These are phyloP conservation scores for Daedaleopsis nitida DNA, from an alignment of 768 basidiomycete species.

Conservation along the genomic window DNA sequence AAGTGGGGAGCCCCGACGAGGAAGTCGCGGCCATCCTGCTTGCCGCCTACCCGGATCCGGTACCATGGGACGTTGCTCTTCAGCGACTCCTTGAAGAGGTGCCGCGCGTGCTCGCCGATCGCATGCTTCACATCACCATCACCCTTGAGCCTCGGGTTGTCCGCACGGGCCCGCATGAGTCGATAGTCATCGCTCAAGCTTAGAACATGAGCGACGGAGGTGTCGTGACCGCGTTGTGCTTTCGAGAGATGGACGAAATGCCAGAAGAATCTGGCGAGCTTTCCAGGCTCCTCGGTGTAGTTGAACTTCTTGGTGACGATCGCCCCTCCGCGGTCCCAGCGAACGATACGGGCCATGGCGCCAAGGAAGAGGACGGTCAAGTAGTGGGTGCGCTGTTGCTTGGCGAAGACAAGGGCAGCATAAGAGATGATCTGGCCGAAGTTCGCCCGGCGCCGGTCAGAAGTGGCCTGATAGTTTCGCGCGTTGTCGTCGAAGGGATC, in stretches of 20 bases:
- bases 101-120: neutral
- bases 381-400: slow-evolving; percentile 8
- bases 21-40: neutral
- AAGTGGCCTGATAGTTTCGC: neutral
- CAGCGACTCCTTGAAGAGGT: neutral
- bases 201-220: neutral
- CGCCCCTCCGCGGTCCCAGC: slow-evolving; percentile 1
- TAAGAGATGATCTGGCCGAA: slow-evolving; percentile 4
- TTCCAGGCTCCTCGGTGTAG: neutral
- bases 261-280: neutral
- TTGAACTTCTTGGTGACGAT: too few relatives aligned
- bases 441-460: neutral
- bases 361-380: slow-evolving; percentile 4
- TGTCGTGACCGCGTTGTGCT: slow-evolving; percentile 1
- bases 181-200: neutral
- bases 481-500: slow-evolving; percentile 3
- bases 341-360: neutral
- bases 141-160: neutral
- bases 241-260: neutral
- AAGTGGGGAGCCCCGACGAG: slow-evolving; percentile 3
- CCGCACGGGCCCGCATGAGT: neutral
- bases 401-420: neutral
- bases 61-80: neutral
- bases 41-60: neutral
- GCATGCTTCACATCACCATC: neutral